Base-by-base conservation (phyloP, 2,329 filamentous ascomycete species). In the Xylariaceae sp. region DNA sequence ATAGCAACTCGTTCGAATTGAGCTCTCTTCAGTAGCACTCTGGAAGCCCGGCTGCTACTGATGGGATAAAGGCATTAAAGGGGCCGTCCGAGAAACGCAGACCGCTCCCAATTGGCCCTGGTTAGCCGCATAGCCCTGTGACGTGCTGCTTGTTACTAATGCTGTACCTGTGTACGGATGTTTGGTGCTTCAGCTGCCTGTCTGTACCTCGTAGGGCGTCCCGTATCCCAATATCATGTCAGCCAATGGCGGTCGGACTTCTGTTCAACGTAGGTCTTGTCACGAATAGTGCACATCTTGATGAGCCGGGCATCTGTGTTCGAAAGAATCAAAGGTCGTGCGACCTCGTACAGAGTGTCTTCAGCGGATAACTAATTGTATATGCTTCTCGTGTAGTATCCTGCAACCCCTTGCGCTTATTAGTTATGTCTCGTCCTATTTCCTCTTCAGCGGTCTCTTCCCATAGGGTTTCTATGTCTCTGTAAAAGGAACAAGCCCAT, bases 321-420 rank as follows among this genome's bases (percentile, higher is more conserved):
- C 57, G 29, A 53, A 52, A 58, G 57, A 61, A 60, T 60, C 62
- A 54, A 49, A 61, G 57, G 55, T 59, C 44, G 64, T 66, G 59
- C 56, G 44, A 64, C 65, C 47, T 47, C 37, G 20, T 46, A 55
- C 51, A 49, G 19, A 32, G 47, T 44, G 46, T 47, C 47, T 50
- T 46, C 41, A 51, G 52, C 45, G 47, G 44, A 50, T 40, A 54
- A 10, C 40, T 21, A 6, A 5, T 6, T 21, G 43, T 26, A 21
- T 16, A 26, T 44, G 40, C 23, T 57, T 59, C 49, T 62, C 48
- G 64, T 68, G 63, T 67, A 59, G 50, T 54, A 61, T 48, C 56
- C 52, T 55, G 40, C 40, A 44, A 50, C 48, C 23, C 21, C 3
- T 26, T 41, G 41, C 44, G 29, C 46, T 55, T 46, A n/a, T n/a